Evolutionary conservation across 2,329 filamentous ascomycete species (phyloP).

Genomic region (Tolypocladium pustulatum): DNA sequence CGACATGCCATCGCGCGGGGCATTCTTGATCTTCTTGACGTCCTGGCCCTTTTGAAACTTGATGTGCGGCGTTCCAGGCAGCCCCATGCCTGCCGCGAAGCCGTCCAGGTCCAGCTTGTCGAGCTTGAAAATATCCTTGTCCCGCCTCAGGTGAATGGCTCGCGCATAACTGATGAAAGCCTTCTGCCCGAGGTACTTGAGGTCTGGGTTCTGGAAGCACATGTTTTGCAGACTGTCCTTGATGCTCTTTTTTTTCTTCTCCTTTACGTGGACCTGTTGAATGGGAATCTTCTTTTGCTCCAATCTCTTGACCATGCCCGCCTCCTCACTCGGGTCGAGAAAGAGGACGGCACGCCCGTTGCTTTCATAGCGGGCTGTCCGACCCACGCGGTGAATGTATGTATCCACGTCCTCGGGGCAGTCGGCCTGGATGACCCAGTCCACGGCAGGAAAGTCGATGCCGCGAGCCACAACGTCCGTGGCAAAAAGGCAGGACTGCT

Average conservation of each 20-base stretch:
- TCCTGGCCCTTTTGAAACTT: slow-evolving; percentile 88
- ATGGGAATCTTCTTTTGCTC: slow-evolving; percentile 86
- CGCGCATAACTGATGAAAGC: slow-evolving; percentile 86
- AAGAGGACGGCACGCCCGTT: slow-evolving; percentile 84
- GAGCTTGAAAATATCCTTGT: slow-evolving; percentile 85
- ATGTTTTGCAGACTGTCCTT: slow-evolving; percentile 80
- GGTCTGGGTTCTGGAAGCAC: slow-evolving; percentile 87
- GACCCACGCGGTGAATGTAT: slow-evolving; percentile 91
- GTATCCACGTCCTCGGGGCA: slow-evolving; percentile 95
- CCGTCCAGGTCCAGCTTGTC: slow-evolving; percentile 75
- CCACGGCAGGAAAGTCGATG: slow-evolving; percentile 90
- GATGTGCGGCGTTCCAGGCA: slow-evolving; percentile 86
- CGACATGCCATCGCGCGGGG: slow-evolving; percentile 56
- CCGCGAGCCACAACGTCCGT: slow-evolving; percentile 93
- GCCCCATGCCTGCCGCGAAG: slow-evolving; percentile 73
- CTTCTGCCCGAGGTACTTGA: slow-evolving; percentile 94
- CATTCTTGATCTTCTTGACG: slow-evolving; percentile 79
- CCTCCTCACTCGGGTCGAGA: slow-evolving; percentile 83
- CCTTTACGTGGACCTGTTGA: slow-evolving; percentile 72
- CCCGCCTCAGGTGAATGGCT: slow-evolving; percentile 77
- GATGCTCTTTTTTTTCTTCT: slow-evolving; percentile 83
- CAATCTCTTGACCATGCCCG: slow-evolving; percentile 77
- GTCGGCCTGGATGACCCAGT: slow-evolving; percentile 98
- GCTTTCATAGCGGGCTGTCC: slow-evolving; percentile 87
- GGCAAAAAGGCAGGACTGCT: slow-evolving; percentile 81